Evolutionary conservation across 345 rosid genomes (phyloP).

Genomic region (Sonneratia caseolaris): DNA sequence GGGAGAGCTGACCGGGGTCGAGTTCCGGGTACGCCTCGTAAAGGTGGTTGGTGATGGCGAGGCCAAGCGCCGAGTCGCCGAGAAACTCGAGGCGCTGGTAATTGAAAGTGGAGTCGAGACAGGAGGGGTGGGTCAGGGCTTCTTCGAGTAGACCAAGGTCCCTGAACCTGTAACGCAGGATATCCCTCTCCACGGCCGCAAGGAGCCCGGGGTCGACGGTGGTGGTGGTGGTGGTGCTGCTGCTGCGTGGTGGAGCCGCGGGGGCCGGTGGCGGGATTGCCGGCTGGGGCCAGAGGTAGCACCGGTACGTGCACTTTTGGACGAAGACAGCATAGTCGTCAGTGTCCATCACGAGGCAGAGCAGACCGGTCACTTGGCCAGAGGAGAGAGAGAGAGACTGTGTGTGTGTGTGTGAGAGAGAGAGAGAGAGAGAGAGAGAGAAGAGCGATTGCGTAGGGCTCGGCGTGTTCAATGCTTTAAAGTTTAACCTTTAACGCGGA

Average conservation of each 20-base stretch:
- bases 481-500: too few relatives aligned
- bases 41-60: constrained; percentile 37
- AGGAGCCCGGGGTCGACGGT: constrained; percentile 18
- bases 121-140: constrained; percentile 68
- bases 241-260: neutral
- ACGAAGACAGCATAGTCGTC: neutral
- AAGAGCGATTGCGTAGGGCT: neutral
- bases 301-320: neutral
- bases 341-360: neutral
- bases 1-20: constrained; percentile 45
- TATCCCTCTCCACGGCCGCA: constrained; percentile 41
- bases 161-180: constrained; percentile 37
- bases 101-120: constrained; percentile 17
- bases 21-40: constrained; percentile 43
- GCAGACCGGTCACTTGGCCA: neutral
- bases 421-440: neutral
- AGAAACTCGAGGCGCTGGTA: constrained; percentile 74
- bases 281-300: neutral
- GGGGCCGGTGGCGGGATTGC: neutral
- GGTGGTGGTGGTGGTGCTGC: constrained; percentile 1
- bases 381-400: neutral
- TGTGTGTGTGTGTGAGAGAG: neutral
- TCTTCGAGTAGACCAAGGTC: constrained; percentile 40
- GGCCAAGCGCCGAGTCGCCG: constrained; percentile 55
- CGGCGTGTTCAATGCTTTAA: neutral